phyloP scores from a whole-genome alignment of 2,329 filamentous ascomycete species.

The Allantophomopsis lycopodina region DNA sequence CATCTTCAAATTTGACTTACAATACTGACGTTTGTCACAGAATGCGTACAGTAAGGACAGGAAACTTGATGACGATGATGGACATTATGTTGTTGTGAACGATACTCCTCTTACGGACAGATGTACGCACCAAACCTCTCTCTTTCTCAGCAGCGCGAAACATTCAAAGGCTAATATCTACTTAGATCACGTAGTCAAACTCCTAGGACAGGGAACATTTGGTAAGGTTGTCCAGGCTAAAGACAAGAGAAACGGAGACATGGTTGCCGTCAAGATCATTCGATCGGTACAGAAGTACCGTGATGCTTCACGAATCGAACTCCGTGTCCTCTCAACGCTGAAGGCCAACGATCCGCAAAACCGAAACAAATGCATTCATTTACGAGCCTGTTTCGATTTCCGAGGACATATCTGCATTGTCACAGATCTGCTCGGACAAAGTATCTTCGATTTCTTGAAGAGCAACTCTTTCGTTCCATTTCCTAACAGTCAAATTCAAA shows the following conservation, averaged over 20 bases:
- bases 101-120: slow-evolving; percentile 76
- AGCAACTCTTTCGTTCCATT: slow-evolving; percentile 92
- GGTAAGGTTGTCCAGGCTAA: slow-evolving; percentile 93
- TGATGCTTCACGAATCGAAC: slow-evolving; percentile 87
- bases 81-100: slow-evolving; percentile 87
- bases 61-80: slow-evolving; percentile 91
- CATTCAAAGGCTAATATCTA: slow-evolving; percentile 12
- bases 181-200: slow-evolving; percentile 72
- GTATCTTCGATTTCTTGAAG: slow-evolving; percentile 97
- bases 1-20: neutral
- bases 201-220: slow-evolving; percentile 94
- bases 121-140: slow-evolving; percentile 51
- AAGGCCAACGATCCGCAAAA: slow-evolving; percentile 86
- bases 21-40: slow-evolving; percentile 12
- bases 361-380: slow-evolving; percentile 90
- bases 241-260: slow-evolving; percentile 61
- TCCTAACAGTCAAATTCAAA: slow-evolving; percentile 96
- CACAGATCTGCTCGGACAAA: slow-evolving; percentile 72
- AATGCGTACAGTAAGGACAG: slow-evolving; percentile 36
- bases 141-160: neutral
- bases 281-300: slow-evolving; percentile 97
- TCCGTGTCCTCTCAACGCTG: slow-evolving; percentile 82
- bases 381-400: slow-evolving; percentile 95
- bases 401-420: slow-evolving; percentile 88
- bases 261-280: slow-evolving; percentile 94